These are phyloP conservation scores for Daldinia childiae DNA, from an alignment of 495 filamentous ascomycete species.

Conservation along the genomic window DNA sequence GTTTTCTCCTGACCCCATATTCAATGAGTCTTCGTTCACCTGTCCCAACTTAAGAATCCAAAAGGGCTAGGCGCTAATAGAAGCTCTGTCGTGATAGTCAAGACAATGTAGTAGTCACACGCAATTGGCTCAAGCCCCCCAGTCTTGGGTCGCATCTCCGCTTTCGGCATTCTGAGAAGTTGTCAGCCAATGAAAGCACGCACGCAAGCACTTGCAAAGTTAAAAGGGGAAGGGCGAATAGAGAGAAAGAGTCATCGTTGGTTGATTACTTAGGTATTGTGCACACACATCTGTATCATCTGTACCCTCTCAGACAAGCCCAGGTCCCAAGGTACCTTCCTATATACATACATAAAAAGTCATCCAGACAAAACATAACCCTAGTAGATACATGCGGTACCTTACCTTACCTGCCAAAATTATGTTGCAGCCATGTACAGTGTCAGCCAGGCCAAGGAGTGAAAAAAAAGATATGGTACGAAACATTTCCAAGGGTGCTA, in stretches of 20 bases:
- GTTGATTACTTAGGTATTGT: conserved; percentile 18
- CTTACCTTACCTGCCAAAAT: conserved; percentile 27
- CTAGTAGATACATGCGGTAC: conserved; percentile 11
- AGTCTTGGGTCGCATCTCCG: conserved; percentile 40
- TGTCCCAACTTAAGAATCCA: conserved; percentile 30
- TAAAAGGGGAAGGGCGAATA: conserved; percentile 32
- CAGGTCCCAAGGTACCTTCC: conserved; percentile 5
- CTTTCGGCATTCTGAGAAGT: conserved; percentile 39
- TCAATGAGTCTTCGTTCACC: conserved; percentile 20
- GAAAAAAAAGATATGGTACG: conserved; percentile 36
- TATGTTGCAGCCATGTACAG: conserved; percentile 39
- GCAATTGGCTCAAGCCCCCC: conserved; percentile 37
- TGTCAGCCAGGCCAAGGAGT: conserved; percentile 26
- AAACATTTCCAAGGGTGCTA: conserved; percentile 30
- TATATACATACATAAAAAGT: neutral
- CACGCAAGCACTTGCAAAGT: conserved; percentile 39
- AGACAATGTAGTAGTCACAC: conserved; percentile 41
- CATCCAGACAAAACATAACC: conserved; percentile 3
- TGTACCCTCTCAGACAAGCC: neutral
- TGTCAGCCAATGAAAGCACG: conserved; percentile 38
- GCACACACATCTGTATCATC: neutral
- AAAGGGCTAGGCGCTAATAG: conserved; percentile 40
- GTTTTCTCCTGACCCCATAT: conserved; percentile 16
- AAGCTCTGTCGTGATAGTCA: conserved; percentile 42
- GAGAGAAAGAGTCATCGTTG: conserved; percentile 42